These are phyloP conservation scores for Scutellaria galericulata DNA, from an alignment of 257 asterid genomes.

Conservation along the genomic window DNA sequence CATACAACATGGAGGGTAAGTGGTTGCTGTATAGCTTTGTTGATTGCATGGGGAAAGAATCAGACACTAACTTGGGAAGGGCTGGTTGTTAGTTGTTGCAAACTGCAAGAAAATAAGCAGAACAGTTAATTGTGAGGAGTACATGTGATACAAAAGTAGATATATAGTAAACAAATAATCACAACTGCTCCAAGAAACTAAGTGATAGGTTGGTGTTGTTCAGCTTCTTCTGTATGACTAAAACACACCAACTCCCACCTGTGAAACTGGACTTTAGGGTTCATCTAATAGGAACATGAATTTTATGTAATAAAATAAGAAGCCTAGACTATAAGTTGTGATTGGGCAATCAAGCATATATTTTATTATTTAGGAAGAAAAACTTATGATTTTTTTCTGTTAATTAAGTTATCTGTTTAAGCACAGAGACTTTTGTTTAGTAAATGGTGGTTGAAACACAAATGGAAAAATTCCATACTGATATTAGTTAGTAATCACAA, in stretches of 20 bases:
- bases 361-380: not conserved
- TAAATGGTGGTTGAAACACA: slow-evolving; percentile 27
- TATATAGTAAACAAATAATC: not conserved
- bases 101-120: not conserved
- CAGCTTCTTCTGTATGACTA: not conserved
- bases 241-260: slow-evolving; percentile 23
- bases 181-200: not conserved
- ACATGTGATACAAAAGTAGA: slow-evolving; percentile 6
- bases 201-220: slow-evolving; percentile 10
- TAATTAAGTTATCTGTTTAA: not conserved
- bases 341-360: not conserved
- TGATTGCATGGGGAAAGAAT: slow-evolving; percentile 48
- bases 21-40: slow-evolving; percentile 42
- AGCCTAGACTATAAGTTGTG: not conserved
- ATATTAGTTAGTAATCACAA: not conserved
- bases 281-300: not conserved
- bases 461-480: not conserved
- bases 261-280: slow-evolving; percentile 8
- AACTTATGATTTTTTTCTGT: not conserved
- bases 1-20: slow-evolving; percentile 42
- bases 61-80: not conserved
- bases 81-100: not conserved
- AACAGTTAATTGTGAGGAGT: not conserved
- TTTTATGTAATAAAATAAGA: not conserved
- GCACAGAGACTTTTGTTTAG: not conserved